These are phyloP conservation scores for Orbilia javanica DNA, from an alignment of 2,329 filamentous ascomycete genomes.

Conservation along the genomic window DNA sequence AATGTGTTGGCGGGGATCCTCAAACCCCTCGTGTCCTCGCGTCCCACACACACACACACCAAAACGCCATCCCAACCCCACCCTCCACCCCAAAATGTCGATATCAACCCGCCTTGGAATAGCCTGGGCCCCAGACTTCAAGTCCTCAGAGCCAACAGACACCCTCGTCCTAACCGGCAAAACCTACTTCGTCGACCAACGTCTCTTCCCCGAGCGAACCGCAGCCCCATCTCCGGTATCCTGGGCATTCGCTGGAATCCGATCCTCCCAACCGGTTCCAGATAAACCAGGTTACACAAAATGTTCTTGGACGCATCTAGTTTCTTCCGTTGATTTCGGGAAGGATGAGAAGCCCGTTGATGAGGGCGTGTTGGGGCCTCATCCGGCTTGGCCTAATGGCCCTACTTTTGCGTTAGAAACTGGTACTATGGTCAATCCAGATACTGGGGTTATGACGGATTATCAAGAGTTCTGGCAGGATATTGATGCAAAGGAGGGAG, in stretches of 20 bases:
- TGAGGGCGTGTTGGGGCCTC: constrained; percentile 63
- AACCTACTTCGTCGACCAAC: constrained; percentile 53
- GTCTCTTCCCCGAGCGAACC: constrained; percentile 20
- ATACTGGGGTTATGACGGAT: constrained; percentile 61
- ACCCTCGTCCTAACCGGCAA: constrained; percentile 53
- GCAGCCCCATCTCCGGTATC: constrained; percentile 11
- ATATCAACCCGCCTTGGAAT: constrained; percentile 50
- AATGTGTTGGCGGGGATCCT: background rate
- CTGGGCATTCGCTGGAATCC: constrained; percentile 47
- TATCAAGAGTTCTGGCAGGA: constrained; percentile 65
- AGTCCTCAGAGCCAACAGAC: constrained; percentile 42
- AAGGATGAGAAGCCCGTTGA: constrained; percentile 56
- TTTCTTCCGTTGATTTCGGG: constrained; percentile 54
- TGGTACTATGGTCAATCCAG: constrained; percentile 62
- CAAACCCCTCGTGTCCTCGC: too few species aligned
- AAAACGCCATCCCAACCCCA: background rate
- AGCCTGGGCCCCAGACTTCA: constrained; percentile 39
- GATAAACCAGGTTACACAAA: constrained; percentile 22
- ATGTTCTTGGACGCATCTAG: constrained; percentile 47
- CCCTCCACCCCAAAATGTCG: constrained; percentile 22
- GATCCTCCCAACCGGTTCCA: constrained; percentile 21
- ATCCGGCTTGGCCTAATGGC: constrained; percentile 55
- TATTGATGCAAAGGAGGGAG: constrained; percentile 57
- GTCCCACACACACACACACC: background rate
- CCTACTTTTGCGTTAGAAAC: constrained; percentile 62